Base-by-base conservation (phyloP, 768 basidiomycete species). In the Lepiota venenata region DNA sequence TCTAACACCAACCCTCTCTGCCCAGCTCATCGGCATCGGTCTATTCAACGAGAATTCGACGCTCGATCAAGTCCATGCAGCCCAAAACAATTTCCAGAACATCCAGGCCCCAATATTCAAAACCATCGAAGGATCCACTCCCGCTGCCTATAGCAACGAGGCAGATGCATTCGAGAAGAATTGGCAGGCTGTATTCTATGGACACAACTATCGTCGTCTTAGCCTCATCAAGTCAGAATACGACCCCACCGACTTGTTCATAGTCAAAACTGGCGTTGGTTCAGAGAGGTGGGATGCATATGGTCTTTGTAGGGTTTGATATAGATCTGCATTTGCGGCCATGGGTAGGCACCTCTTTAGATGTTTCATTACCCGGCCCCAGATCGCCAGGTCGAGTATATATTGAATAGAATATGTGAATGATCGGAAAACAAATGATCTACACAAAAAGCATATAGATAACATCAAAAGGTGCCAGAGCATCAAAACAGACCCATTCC, bases 131-230 rank as follows among this genome's bases (percentile, higher is more conserved):
- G 69, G 71, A 5, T 32, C 58, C 4, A 58, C 63, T 20, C 64
- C 64, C 25, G 70, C 66, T 3, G 58, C 70, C 8, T 72, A 73
- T 57, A 65, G 67, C 4, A 71, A 72, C 47, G 71, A 72, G 51
- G 72, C 62, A 7, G 72, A 73, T 32, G 47, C 60, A 2, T 55
- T 62, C 7, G 69, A 73, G 54, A 55, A 60, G 0, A 53, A 68
- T 42, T 71, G 70, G 60, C 63, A 59, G 37, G 59, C 61, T n/a
- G 67, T 67, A 2, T 69, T 70, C 58, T 73, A 61, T 56, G 71
- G 72, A n/a, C 56, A 65, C 4, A 71, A 71, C 41, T 72, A 71
- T 42, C 56, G 48, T 12, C 64, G 56, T 44, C 56, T 72, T n/a
- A 65, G 64, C 40, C 21, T 2, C 10, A 65, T 71, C 47, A 73